These are phyloP conservation scores for Ochetophila trinervis DNA, from an alignment of 306 rosid genomes.

Conservation along the genomic window DNA sequence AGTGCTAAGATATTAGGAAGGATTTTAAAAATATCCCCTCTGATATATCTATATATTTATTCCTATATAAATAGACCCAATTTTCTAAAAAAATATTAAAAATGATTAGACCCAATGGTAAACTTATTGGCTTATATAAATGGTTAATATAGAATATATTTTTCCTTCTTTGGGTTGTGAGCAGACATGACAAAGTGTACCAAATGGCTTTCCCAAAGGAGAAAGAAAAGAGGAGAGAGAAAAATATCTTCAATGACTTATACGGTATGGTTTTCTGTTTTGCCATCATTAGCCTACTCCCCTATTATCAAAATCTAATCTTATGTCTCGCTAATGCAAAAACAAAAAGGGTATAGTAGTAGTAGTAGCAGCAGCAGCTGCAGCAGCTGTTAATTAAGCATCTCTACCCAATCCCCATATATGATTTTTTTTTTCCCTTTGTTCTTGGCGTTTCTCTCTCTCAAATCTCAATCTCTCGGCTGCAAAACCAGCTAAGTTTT, in stretches of 20 bases:
- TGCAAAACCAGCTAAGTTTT: neutral
- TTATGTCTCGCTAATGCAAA: neutral
- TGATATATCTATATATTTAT: neutral
- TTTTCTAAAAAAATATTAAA: too few relatives aligned
- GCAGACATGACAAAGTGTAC: neutral
- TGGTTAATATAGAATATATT: neutral
- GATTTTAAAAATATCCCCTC: neutral
- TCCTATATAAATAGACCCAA: neutral
- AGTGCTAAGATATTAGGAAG: neutral
- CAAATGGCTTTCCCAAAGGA: slow-evolving; percentile 34
- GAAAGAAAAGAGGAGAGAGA: slow-evolving; percentile 30
- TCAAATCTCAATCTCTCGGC: too few relatives aligned
- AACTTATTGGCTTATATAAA: too few relatives aligned
- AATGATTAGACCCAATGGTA: too few relatives aligned
- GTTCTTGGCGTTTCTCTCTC: too few relatives aligned
- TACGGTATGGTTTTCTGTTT: neutral
- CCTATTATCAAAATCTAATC: slow-evolving; percentile 9
- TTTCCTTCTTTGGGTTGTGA: neutral
- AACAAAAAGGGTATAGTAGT: neutral
- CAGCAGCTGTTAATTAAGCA: neutral
- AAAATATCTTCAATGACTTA: slow-evolving; percentile 31
- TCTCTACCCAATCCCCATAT: too few relatives aligned
- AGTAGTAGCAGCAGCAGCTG: too few relatives aligned
- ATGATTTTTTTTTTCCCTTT: too few relatives aligned
- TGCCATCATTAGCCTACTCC: slow-evolving; percentile 4